Base-by-base conservation (phyloP, 2,329 filamentous ascomycete genomes). In the Fusarium piperis region DNA sequence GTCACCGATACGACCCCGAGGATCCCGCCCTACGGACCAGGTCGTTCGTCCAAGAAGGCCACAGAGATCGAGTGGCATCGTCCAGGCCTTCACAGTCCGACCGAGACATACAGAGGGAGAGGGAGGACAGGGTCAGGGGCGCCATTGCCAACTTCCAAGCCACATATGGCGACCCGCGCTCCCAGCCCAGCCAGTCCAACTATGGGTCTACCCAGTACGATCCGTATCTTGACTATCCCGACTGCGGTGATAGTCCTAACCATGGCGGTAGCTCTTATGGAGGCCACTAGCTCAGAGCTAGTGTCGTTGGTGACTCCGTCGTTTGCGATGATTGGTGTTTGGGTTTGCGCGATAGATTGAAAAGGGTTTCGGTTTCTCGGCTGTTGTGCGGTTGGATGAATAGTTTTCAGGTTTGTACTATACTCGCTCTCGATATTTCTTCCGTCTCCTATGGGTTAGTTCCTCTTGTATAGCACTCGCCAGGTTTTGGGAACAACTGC, bases 1-100 rank as follows among this genome's bases (percentile, higher is more conserved):
- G 62, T 9, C 16, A n/a, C 26, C 20, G 18, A 4, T 16, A 67
- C 23, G 26, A 51, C 4, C 48, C 16, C n/a, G 51, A 56, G n/a
- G 35, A 70, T 23, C 15, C 38, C n/a, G 15, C 2, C 9, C 30
- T 12, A 41, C 59, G 66, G 38, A 70, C 66, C 23, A n/a, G 35
- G 16, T n/a, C 20, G 0, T 72, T 62, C 18, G 70, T 70, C 9
- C n/a, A 35, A 10, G 30, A n/a, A 10, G 39, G 57, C 15, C 55
- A 32, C 9, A 10, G 23, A 46, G 20, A 61, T n/a, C 26, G 20
- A 6, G 10, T 38, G 3, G 66, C 48, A 28, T 26, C 18, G 30
- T 30, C 18, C n/a, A 52, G 61, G 9, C 38, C 41, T 16, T 57
- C 35, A 36, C 23, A 41, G 7, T 67, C 59, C 7, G n/a, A 15